Base-by-base conservation (phyloP, 1,284 basidiomycete species). In the Melampsora abietis-canadensis region DNA sequence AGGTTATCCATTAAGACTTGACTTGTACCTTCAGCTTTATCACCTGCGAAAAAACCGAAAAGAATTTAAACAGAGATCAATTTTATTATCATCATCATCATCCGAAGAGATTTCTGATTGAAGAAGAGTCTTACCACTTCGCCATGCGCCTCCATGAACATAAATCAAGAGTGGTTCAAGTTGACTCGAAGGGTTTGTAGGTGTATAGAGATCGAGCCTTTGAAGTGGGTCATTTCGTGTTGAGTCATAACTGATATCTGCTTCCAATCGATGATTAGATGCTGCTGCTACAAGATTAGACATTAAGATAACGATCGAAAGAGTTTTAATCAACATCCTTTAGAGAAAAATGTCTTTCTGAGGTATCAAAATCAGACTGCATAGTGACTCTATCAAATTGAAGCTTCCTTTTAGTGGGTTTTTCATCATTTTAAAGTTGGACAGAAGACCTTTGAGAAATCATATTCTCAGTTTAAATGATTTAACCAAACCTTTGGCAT, bases 111-210 rank as follows among this genome's bases (percentile, higher is more conserved):
- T 17, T 19, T 17, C 2, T 4, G 59, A 61, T 4, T n/a, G 2
- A 30, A n/a, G n/a, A 40, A 40, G 3, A 4, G 4, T 37, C 57
- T 75, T 51, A 68, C 73, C 73, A 27, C 64, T 10, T 40, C 73
- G 65, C 73, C 73, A 75, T 63, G 73, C 73, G 46, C 73, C 73
- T 19, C 73, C 73, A 62, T 75, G 73, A 61, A 75, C 59, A 46
- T 63, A 68, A 31, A 62, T 62, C 10, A 75, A 15, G 5, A 75
- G 60, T 54, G 30, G 73, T 54, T 54, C 24, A 5, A 7, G 51
- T n/a, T n/a, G 19, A 27, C 6, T 27, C 12, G 51, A 54, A 54
- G 51, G 51, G 14, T 54, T n/a, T 3, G 12, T n/a, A 54, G 51
- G 51, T 27, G 14, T n/a, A 54, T 54, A 54, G 2, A 54, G 17